Conservation (phyloP, 2,329 filamentous ascomycete species). For the Claviceps paspali region DNA sequence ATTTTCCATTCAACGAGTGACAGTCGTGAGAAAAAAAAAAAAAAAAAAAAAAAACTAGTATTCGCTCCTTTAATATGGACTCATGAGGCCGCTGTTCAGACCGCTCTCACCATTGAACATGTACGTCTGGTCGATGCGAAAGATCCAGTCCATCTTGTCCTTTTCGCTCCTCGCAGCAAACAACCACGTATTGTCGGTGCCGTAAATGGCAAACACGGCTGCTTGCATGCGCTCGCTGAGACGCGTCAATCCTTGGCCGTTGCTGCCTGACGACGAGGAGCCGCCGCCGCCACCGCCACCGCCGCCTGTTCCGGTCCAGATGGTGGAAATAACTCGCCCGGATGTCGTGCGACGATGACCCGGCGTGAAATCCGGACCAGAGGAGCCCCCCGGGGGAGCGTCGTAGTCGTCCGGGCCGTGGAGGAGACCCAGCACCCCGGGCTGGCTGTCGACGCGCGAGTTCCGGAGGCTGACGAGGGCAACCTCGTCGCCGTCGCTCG, state of each 20-base stretch:
- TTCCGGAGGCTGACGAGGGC: constrained; percentile 80
- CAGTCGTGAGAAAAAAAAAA: background rate
- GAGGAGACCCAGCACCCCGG: constrained; percentile 69
- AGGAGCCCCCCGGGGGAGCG: constrained; percentile 17
- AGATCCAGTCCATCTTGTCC: constrained; percentile 95
- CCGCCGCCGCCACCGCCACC: constrained; percentile 15
- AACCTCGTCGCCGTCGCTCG: constrained; percentile 76
- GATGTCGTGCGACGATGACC: constrained; percentile 34
- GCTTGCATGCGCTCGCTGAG: constrained; percentile 45
- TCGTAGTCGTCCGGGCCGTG: constrained; percentile 30
- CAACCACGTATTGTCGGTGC: constrained; percentile 84
- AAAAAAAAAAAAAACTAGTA: constrained; percentile 8
- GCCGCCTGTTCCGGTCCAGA: constrained; percentile 35
- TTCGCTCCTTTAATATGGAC: constrained; percentile 19
- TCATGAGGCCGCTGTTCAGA: constrained; percentile 21
- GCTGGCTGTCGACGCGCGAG: constrained; percentile 80
- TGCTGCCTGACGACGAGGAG: constrained; percentile 5
- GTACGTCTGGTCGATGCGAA: constrained; percentile 77
- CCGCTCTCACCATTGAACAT: constrained; percentile 31
- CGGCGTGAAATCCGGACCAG: constrained; percentile 22
- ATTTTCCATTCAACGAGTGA: background rate
- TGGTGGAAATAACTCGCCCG: constrained; percentile 37
- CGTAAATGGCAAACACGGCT: constrained; percentile 88
- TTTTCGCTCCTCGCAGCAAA: constrained; percentile 80
- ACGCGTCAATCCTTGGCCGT: constrained; percentile 29